Evolutionary conservation across 176 grass and related monocot genomes (phyloP).

Genomic region (Phoenix roebelenii): DNA sequence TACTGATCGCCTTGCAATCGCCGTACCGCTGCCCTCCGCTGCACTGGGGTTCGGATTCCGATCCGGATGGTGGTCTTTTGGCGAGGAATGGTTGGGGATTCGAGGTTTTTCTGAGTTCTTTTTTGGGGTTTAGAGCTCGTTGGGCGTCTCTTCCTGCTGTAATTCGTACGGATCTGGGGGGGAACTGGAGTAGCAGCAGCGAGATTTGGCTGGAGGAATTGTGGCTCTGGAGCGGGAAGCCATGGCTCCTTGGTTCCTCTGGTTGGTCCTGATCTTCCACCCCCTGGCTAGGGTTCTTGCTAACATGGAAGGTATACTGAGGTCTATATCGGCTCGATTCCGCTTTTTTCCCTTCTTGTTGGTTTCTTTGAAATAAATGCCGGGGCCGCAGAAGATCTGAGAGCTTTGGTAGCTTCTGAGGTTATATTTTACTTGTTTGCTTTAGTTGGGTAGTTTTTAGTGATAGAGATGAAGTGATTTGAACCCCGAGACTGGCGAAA

Average conservation of each 20-base stretch:
- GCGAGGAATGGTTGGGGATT: slow-evolving; percentile 34
- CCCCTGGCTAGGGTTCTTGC: neutral
- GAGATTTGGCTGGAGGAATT: slow-evolving; percentile 15
- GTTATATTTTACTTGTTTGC: no score
- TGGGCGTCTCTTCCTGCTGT: no score
- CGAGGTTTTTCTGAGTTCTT: slow-evolving; percentile 29
- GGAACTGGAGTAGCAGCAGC: slow-evolving; percentile 24
- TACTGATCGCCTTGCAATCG: slow-evolving; percentile 14
- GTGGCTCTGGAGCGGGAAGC: slow-evolving; percentile 2
- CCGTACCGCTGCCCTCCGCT: neutral
- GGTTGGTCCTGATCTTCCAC: slow-evolving; percentile 1
- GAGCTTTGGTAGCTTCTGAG: no score
- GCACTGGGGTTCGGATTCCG: no score
- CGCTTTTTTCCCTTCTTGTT: no score
- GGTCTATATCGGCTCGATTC: no score
- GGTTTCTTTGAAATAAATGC: no score
- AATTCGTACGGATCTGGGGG: neutral
- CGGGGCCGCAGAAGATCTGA: no score
- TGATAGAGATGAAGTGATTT: no score
- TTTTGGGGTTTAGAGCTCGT: neutral
- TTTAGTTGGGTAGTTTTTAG: no score
- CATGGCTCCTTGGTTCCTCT: neutral
- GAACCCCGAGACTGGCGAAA: no score
- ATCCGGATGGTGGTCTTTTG: slow-evolving; percentile 5
- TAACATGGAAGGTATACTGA: slow-evolving; percentile 10